These are phyloP conservation scores for Phytophthora sp. DNA, from an alignment of 352 stramenopile genomes.

Conservation along the genomic window DNA sequence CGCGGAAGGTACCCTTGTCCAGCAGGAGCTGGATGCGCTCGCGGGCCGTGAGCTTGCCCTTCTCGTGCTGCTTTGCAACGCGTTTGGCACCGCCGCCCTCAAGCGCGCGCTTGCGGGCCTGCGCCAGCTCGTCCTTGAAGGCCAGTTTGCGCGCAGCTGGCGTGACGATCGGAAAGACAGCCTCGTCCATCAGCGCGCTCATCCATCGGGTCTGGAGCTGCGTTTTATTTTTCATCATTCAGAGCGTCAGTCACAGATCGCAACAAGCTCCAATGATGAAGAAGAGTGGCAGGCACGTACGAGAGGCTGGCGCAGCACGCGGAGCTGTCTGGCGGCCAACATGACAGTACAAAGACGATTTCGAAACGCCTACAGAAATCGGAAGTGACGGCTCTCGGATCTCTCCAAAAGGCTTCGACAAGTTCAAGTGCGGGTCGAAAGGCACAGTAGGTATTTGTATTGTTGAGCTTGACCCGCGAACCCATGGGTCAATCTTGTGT, in stretches of 20 bases:
- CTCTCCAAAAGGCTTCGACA: conserved; percentile 4
- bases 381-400: conserved; percentile 27
- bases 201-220: conserved; percentile 48
- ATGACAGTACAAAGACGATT: conserved; percentile 6
- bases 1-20: conserved; percentile 94
- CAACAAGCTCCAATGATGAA: neutral
- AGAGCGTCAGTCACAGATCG: neutral
- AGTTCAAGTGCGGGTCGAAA: conserved; percentile 27
- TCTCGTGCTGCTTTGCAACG: conserved; percentile 93
- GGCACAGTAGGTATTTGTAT: conserved; percentile 21
- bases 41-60: conserved; percentile 96
- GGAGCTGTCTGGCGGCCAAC: conserved; percentile 27
- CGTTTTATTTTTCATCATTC: conserved; percentile 4
- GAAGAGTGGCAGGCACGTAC: conserved; percentile 8
- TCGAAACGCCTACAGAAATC: conserved; percentile 10
- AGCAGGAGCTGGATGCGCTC: conserved; percentile 97
- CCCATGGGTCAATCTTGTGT: conserved; percentile 7
- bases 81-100: conserved; percentile 87
- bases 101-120: conserved; percentile 76
- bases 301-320: conserved; percentile 27
- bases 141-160: conserved; percentile 69
- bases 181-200: conserved; percentile 43
- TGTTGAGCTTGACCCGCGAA: neutral
- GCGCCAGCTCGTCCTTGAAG: conserved; percentile 75
- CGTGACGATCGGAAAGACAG: conserved; percentile 45